Conservation (phyloP, 768 basidiomycete genomes). For the Lentinula sp. region DNA sequence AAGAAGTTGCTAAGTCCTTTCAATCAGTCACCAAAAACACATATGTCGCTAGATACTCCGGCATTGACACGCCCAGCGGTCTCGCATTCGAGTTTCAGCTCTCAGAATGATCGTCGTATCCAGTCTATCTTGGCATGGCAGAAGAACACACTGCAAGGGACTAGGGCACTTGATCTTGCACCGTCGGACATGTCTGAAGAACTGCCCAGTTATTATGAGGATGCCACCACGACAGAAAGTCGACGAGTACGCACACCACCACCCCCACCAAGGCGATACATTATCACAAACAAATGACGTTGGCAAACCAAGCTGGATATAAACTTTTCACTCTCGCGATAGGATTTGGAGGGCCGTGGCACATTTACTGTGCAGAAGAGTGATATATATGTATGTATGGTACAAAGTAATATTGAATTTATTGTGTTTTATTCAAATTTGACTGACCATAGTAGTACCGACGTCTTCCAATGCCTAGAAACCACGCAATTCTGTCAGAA, state of each 20-base stretch:
- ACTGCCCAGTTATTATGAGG: slow-evolving; percentile 26
- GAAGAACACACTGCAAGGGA: slow-evolving; percentile 20
- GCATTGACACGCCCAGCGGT: background rate
- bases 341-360: background rate
- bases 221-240: slow-evolving; percentile 16
- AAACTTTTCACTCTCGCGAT: too few relatives aligned
- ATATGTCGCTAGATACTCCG: background rate
- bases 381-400: background rate
- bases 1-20: background rate
- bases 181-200: slow-evolving; percentile 23
- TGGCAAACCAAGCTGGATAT: background rate
- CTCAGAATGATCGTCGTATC: slow-evolving; percentile 4
- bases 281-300: slow-evolving; percentile 24
- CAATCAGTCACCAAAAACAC: slow-evolving; percentile 12
- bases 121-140: slow-evolving; percentile 25
- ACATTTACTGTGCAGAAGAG: background rate
- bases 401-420: background rate
- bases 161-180: slow-evolving; percentile 13
- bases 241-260: slow-evolving; percentile 14
- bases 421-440: slow-evolving; percentile 1
- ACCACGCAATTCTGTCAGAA: slow-evolving; percentile 46
- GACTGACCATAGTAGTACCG: slow-evolving; percentile 32
- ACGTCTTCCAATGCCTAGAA: slow-evolving; percentile 42
- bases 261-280: slow-evolving; percentile 21
- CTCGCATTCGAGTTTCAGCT: background rate